Base-by-base conservation (phyloP, 2,329 filamentous ascomycete genomes). In the Pseudogymnoascus verrucosus region DNA sequence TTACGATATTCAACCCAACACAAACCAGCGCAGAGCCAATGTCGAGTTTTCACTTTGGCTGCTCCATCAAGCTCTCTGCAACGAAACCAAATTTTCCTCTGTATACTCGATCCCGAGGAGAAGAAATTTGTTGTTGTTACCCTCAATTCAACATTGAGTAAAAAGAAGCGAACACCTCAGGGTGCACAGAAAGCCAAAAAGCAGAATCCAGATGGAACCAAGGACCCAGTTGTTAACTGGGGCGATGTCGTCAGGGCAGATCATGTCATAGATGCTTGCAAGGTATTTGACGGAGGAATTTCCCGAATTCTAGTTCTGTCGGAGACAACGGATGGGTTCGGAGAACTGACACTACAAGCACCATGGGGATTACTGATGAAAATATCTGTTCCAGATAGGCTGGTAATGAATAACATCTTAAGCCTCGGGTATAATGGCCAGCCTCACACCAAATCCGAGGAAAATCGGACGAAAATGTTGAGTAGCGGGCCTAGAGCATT, bases 351-450 rank as follows among this genome's bases (percentile, higher is more conserved):
- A 67, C 77, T 90, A 8, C 89, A 92, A 73, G 88, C 88, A 5
- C 89, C 89, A 0, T 93, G 89, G 89, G 87, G 87, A 64, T 82
- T 83, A 62, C 79, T 89, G 11, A 84, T 86, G n/a, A 85, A 85
- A 47, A 76, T 92, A n/a, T 78, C 81, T 0, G 75, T 91, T 1
- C 87, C 89, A 1, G 69, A 65, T 5, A 77, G 80, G 28, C 76
- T 91, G 19, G 80, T 81, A 65, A 73, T 85, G 21, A 81, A 86
- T 64, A 85, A 89, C 67, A 78, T 82, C 26, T 81, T 84, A 69
- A 83, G 80, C 64, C 76, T 89, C 39, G 84, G 84, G 62, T 84
- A 83, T 65, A 75, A 78, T 59, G 59, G 59, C 34, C 51, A 57
- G 19, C 77, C 82, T 47, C 76, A 77, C 63, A 74, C 80, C 16